Evolutionary conservation across 2,329 filamentous ascomycete genomes (phyloP), one percentile per base, ranked within the genome.

Genomic region (Metarhizium sp.): DNA sequence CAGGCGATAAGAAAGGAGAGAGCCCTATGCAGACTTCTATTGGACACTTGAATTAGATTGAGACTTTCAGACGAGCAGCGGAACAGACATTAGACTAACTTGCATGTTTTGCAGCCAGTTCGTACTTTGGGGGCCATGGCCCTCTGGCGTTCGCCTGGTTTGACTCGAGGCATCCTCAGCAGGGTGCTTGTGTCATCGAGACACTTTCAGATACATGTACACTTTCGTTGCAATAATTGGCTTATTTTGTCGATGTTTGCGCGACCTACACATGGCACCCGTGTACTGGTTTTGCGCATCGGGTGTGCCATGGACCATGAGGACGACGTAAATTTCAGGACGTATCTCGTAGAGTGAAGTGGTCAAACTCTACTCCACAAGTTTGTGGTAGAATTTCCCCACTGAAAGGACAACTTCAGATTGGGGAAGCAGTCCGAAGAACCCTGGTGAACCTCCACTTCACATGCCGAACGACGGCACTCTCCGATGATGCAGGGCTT

Each of bases 61-160:
- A 45, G 45, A 6, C 42, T 48, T 5, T 7, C 10, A 18, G 32
- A 40, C 25, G 16, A 11, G 25, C 18, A 38, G 38, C 36, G 36
- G 13, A 11, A 36, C 29, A 16, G 34, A 40, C 18, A 6, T 46
- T 3, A 18, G n/a, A 57, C 55, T 32, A 14, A 57, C 55, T 57
- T 57, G 55, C 55, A 57, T 30, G 52, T 57, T 52, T 38, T 52
- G 47, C 55, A 57, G 7, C 55, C 55, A 34, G 55, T 57, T 42
- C 55, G 47, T 14, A 57, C 55, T 50, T 57, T 57, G 34, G 55
- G 55, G 32, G 55, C 55, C 52, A 46, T 57, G 29, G 49, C 52
- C 48, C 55, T 49, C 30, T 52, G 52, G 30, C 55, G 55, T 16
- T 57, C 29, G 18, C 55, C 55, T 7, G 55, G 55, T 49, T 57